These are phyloP conservation scores for Apiotrichum mycotoxinovorans DNA, from an alignment of 1,284 basidiomycete species.

Conservation along the genomic window DNA sequence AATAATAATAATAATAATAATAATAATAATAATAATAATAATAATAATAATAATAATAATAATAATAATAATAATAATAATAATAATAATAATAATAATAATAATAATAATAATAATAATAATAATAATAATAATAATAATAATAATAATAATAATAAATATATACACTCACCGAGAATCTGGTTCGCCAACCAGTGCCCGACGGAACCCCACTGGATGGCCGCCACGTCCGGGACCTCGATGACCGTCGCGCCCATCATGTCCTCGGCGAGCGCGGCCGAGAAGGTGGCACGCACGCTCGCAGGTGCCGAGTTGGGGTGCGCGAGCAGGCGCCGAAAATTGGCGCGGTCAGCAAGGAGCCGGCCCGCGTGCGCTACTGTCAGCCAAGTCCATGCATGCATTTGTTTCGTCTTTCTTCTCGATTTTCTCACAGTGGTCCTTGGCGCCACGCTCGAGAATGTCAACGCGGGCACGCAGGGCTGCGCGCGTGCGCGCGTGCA, in stretches of 20 bases:
- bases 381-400: too few species aligned
- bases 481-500: not conserved
- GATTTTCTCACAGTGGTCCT: not conserved
- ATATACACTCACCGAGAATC: not conserved
- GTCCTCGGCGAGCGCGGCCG: not conserved
- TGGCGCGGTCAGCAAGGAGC: not conserved
- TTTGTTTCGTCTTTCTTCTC: too few species aligned
- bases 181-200: not conserved
- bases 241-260: not conserved
- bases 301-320: slow-evolving; percentile 1
- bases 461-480: not conserved
- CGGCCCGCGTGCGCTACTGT: not conserved
- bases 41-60: too few species aligned
- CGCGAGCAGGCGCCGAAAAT: not conserved
- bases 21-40: too few species aligned
- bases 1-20: too few species aligned
- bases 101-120: too few species aligned
- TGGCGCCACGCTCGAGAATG: not conserved
- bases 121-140: too few species aligned
- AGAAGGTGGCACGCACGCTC: not conserved
- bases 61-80: too few species aligned
- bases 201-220: not conserved
- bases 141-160: too few species aligned
- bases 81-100: too few species aligned
- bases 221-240: not conserved